These are phyloP conservation scores for Talaromyces sp. DNA, from an alignment of 2,329 filamentous ascomycete species.

Conservation along the genomic window DNA sequence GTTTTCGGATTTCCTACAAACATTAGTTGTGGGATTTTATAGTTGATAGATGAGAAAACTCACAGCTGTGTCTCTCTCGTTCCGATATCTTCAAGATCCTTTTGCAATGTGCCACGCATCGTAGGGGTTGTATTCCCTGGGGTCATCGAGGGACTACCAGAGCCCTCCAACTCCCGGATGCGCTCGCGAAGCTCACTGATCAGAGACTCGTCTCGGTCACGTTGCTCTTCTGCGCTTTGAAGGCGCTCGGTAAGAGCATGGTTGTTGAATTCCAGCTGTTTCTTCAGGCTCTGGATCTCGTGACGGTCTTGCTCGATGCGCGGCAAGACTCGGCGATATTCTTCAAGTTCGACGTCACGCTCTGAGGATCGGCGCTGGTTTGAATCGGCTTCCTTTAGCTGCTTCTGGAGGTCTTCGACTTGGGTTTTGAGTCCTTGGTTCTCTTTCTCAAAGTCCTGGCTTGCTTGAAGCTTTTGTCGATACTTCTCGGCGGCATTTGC, in stretches of 20 bases:
- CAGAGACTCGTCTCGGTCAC: constrained; percentile 35
- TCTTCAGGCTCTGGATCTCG: constrained; percentile 45
- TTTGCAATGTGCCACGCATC: constrained; percentile 34
- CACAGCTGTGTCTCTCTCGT: constrained; percentile 35
- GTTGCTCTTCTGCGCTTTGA: constrained; percentile 39
- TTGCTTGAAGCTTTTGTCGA: constrained; percentile 45
- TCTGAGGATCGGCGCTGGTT: constrained; percentile 36
- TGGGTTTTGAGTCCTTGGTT: constrained; percentile 43
- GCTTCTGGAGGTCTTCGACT: constrained; percentile 42
- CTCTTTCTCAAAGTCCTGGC: constrained; percentile 45
- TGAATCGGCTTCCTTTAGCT: constrained; percentile 42
- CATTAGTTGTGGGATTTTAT: constrained; percentile 13
- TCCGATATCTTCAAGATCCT: constrained; percentile 38
- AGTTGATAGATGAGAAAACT: constrained; percentile 11
- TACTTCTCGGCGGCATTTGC: constrained; percentile 48
- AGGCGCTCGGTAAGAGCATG: constrained; percentile 42
- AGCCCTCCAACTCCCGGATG: constrained; percentile 37
- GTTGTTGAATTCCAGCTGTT: constrained; percentile 45
- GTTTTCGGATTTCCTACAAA: constrained; percentile 34
- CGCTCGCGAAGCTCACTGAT: constrained; percentile 39
- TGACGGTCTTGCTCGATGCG: constrained; percentile 45
- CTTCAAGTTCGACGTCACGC: constrained; percentile 37
- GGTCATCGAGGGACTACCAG: constrained; percentile 32
- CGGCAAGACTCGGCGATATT: constrained; percentile 42
- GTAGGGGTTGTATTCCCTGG: constrained; percentile 36